Base-by-base conservation (phyloP, 2,329 filamentous ascomycete genomes). In the Stemphylium beticola region DNA sequence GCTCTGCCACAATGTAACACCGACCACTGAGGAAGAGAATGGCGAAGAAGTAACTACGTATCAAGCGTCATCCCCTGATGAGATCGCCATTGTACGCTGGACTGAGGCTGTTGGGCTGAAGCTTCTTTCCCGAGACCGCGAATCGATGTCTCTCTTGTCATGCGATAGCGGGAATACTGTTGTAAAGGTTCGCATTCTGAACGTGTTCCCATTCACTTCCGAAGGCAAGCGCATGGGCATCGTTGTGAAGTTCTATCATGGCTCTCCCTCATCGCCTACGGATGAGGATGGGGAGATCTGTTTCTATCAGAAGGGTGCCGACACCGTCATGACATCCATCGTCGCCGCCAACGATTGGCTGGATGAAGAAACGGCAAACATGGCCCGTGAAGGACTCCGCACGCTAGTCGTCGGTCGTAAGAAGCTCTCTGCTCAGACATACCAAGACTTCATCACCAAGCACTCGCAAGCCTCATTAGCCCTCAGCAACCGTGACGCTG, bases 221-320 rank as follows among this genome's bases (percentile, higher is more conserved):
- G 95, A 98, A 62, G 93, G 93, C 63, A 99, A 99, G 77, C 87
- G 95, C 47, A 99, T 99, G 95, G 95, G 96, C 9, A 93, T 99
- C 55, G 88, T 99, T 57, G 91, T 97, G 17, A 89, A 93, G 64
- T 97, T 98, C 68, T 82, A 87, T 24, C 72, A 71, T 14, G 71
- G 72, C 2, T 58, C 72, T 0, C 55, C 63, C 15, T 60, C 62
- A 3, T 80, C 81, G 1, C 78, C 83, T 2, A 66, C 77, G 0
- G 72, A 82, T 2, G 79, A 82, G 1, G 81, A 82, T 41, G 87
- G 90, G 12, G 93, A 98, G 70, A 93, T 98, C 26, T 97, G 93
- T 90, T 99, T 99, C 78, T 98, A 93, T 71, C 93, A 99, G 69
- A 99, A 99, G 76, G 95, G 95, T 57, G 96, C 95, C 2, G 96